Percentiles rank a stretch among this genome's conserved stretches.
These are phyloP conservation scores for Starmerella sirachaensis DNA, from an alignment of 805 yeast species.

Conservation along the genomic window DNA sequence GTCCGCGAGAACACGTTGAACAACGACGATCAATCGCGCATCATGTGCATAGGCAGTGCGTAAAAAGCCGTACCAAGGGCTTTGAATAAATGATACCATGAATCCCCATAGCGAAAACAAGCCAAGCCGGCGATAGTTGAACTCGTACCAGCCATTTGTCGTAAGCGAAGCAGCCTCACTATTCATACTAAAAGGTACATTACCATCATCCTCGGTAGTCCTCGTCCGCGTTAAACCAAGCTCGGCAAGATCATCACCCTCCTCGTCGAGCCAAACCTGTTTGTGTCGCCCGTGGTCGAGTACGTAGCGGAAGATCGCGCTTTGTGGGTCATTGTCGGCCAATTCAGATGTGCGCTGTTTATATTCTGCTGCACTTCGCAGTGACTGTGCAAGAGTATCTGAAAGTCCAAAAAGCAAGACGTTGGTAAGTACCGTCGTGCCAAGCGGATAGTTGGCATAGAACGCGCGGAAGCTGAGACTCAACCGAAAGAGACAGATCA, in stretches of 20 bases:
- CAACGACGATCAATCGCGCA: constrained; percentile 60
- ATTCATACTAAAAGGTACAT: background rate
- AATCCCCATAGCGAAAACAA: constrained; percentile 86
- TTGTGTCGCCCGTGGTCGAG: constrained; percentile 28
- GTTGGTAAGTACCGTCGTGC: constrained; percentile 75
- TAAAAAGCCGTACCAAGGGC: constrained; percentile 76
- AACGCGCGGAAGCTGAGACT: constrained; percentile 25
- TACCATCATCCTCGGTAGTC: background rate
- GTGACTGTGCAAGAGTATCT: constrained; percentile 76
- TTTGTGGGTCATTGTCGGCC: constrained; percentile 4
- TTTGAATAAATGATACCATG: constrained; percentile 67
- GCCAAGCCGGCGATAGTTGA: constrained; percentile 56
- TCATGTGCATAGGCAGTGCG: constrained; percentile 67
- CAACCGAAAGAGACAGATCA: constrained; percentile 25
- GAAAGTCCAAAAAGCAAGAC: constrained; percentile 78
- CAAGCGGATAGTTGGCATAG: constrained; percentile 51
- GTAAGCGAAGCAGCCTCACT: constrained; percentile 3
- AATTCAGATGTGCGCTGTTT: background rate
- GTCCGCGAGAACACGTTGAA: constrained; percentile 79
- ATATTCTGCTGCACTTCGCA: constrained; percentile 32
- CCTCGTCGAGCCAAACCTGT: constrained; percentile 27
- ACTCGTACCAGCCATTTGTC: constrained; percentile 25
- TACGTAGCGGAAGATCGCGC: constrained; percentile 22
- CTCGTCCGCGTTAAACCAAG: constrained; percentile 21
- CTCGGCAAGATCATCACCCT: constrained; percentile 23